A percentile compares a stretch with the other conserved stretches of the same genome.
phyloP scores from a whole-genome alignment of 768 basidiomycete species.

The Mycena albidolilacea region DNA sequence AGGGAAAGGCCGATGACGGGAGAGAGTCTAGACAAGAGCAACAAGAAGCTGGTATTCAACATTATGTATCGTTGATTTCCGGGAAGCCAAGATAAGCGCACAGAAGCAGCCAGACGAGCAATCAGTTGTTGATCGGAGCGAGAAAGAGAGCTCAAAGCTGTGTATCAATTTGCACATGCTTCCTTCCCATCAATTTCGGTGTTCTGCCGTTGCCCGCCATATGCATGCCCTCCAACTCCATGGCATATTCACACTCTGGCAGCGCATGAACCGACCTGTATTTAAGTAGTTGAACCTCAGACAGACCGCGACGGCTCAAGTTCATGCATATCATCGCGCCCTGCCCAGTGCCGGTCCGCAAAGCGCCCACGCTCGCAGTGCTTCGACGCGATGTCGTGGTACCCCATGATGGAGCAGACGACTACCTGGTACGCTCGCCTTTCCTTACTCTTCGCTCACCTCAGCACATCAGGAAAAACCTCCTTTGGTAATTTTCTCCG shows the following conservation, averaged over 20 bases:
- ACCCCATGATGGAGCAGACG: constrained; percentile 80
- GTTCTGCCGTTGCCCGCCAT: neutral
- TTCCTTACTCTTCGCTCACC: neutral
- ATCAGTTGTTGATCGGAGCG: no score
- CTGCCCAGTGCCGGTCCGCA: constrained; percentile 62
- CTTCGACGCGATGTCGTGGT: constrained; percentile 83
- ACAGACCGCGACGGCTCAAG: constrained; percentile 65
- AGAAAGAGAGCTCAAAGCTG: no score
- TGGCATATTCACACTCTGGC: constrained; percentile 9
- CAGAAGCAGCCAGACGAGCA: no score
- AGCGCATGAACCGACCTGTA: constrained; percentile 3
- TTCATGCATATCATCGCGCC: constrained; percentile 75
- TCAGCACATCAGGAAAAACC: no score
- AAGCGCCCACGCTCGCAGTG: constrained; percentile 76
- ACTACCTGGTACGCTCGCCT: constrained; percentile 67
- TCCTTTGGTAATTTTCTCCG: no score
- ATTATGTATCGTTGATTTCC: no score
- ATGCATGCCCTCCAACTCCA: neutral
- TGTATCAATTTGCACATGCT: no score
- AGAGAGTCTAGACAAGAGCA: no score
- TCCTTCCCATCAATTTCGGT: no score
- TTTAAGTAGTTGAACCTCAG: neutral
- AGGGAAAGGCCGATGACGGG: no score
- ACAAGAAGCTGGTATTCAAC: no score
- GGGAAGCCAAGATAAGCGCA: no score